Base-by-base conservation (phyloP, 2,329 filamentous ascomycete species). In the Emericellopsis cladophorae region DNA sequence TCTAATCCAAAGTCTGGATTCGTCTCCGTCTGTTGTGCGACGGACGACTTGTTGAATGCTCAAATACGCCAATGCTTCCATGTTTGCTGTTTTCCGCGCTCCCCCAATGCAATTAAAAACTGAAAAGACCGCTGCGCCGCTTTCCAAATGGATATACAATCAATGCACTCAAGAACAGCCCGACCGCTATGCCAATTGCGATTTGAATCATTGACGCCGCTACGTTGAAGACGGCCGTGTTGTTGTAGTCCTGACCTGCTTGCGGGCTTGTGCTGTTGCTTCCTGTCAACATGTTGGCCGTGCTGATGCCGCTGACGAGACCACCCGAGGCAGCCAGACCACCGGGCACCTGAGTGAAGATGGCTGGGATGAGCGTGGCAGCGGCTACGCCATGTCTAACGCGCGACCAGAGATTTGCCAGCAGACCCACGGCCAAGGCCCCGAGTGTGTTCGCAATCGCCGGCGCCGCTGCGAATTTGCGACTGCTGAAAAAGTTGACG, bases 401-500 rank as follows among this genome's bases (percentile, higher is more conserved):
- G 21, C 70, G 61, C n/a, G 80, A 84, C 58, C 90, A 89, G 1
- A 86, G 54, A 50, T 92, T 92, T 7, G 84, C 85, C 38, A 85
- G 63, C 4, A 88, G 70, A 26, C 86, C 86, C 22, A 92, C 82
- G 3, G 75, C 73, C 40, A 92, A 74, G 0, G 85, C 84, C 24
- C 84, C 84, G 4, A 90, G 68, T 0, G 82, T 85, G 54, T 83
- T 88, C 42, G 80, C 77, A 35, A 92, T 75, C 52, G 89, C 84
- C 0, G 81, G 76, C 45, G 84, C 85, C 21, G 72, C 75, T 6
- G 67, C 62, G 53, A 90, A 86, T 33, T 69, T 75, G 21, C 70
- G 64, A 14, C 74, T 72, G 37, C 74, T 78, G 61, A 83, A 88
- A 60, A 76, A 87, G 54, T 84, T 89, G 49, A 86, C 80, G 4